These are phyloP conservation scores for Metschnikowia orientalis DNA, from an alignment of 805 yeast genomes.

Conservation along the genomic window DNA sequence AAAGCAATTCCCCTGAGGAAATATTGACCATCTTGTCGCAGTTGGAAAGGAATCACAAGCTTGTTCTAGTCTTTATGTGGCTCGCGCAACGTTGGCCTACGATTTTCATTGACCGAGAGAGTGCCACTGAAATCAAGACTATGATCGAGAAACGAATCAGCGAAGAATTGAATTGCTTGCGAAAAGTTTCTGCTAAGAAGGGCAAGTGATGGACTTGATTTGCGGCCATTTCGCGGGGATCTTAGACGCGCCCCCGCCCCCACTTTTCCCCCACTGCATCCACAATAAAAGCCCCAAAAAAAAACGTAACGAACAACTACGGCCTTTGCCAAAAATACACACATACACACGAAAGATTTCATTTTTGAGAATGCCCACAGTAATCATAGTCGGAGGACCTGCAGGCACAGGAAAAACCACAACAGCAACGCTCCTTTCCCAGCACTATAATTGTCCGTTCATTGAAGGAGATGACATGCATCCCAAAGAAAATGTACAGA, in stretches of 20 bases:
- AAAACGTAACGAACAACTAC: neutral
- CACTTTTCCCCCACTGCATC: constrained; percentile 7
- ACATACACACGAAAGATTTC: neutral
- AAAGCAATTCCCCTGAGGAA: constrained; percentile 17
- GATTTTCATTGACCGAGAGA: constrained; percentile 67
- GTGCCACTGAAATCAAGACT: constrained; percentile 65
- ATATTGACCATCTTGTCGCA: constrained; percentile 22
- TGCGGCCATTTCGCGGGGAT: no score
- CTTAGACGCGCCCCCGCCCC: constrained; percentile 8
- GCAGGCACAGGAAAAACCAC: constrained; percentile 96
- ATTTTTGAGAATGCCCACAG: constrained; percentile 19
- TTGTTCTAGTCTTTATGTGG: constrained; percentile 75
- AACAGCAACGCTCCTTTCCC: constrained; percentile 51
- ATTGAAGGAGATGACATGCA: constrained; percentile 87
- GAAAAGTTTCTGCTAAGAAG: constrained; percentile 6
- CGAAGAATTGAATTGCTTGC: constrained; percentile 37
- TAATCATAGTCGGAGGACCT: constrained; percentile 83
- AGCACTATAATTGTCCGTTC: constrained; percentile 47
- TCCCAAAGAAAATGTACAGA: constrained; percentile 63
- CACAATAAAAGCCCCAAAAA: neutral
- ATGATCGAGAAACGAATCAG: constrained; percentile 62
- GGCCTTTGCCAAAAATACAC: neutral
- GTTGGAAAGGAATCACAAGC: constrained; percentile 65
- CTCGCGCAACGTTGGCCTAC: constrained; percentile 82
- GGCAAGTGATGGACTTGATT: no score